Percentiles rank a stretch among this genome's conserved stretches.
phyloP scores from a whole-genome alignment of 495 filamentous ascomycete genomes.

The Lasiosphaeria miniovina region DNA sequence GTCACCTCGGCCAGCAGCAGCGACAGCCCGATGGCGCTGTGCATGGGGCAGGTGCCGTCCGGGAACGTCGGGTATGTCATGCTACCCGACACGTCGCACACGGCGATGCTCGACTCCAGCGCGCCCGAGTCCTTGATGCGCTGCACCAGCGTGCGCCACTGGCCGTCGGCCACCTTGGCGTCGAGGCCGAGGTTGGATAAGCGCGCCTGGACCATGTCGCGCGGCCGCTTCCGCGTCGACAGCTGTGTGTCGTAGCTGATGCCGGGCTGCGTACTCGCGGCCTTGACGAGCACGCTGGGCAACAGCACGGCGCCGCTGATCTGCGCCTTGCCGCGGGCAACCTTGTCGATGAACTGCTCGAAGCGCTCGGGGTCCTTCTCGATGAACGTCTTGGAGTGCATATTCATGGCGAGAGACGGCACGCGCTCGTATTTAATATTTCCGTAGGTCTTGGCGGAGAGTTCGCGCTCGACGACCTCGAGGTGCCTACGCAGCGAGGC shows the following conservation, averaged over 20 bases:
- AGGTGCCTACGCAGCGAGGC: slow-evolving; percentile 43
- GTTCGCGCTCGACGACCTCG: slow-evolving; percentile 44
- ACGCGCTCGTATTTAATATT: slow-evolving; percentile 47
- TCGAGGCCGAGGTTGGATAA: slow-evolving; percentile 3
- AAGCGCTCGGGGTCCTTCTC: slow-evolving; percentile 43
- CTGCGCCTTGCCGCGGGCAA: slow-evolving; percentile 29
- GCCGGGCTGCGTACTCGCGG: slow-evolving; percentile 2
- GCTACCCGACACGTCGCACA: slow-evolving; percentile 45
- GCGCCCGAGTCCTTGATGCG: slow-evolving; percentile 45
- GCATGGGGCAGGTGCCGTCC: slow-evolving; percentile 43
- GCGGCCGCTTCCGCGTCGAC: slow-evolving; percentile 9
- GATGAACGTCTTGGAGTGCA: slow-evolving; percentile 40
- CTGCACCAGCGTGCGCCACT: slow-evolving; percentile 49
- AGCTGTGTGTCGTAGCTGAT: not conserved
- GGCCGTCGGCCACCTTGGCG: slow-evolving; percentile 33
- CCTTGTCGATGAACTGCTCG: slow-evolving; percentile 36
- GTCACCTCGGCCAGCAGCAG: slow-evolving; percentile 45
- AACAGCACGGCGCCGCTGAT: slow-evolving; percentile 47
- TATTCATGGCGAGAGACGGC: slow-evolving; percentile 48
- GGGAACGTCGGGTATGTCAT: slow-evolving; percentile 35
- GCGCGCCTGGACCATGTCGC: not conserved
- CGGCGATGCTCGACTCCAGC: slow-evolving; percentile 40
- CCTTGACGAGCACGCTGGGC: slow-evolving; percentile 36
- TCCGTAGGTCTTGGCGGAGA: slow-evolving; percentile 34
- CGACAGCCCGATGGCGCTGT: slow-evolving; percentile 45